Conservation (phyloP, 306 rosid genomes). For the Neltuma alba region DNA sequence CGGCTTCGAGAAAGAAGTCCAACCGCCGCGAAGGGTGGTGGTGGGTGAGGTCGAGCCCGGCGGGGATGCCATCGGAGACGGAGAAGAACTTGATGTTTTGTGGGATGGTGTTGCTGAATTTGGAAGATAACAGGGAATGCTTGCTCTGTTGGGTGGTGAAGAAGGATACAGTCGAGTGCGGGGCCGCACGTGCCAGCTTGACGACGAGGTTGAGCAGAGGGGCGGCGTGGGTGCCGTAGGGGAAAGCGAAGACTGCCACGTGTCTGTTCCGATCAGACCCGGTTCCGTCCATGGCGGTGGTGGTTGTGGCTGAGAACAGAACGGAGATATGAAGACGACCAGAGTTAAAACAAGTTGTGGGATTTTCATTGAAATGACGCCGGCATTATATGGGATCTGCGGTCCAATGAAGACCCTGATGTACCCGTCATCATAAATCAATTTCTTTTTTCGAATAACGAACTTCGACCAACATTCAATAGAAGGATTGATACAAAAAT, state of each 20-base stretch:
- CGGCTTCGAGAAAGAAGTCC: not conserved
- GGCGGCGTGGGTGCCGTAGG: slow-evolving; percentile 32
- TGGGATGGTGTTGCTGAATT: not conserved
- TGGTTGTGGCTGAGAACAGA: no score
- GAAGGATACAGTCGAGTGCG: slow-evolving; percentile 36
- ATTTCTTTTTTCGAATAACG: no score
- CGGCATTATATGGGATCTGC: no score
- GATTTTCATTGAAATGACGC: not conserved
- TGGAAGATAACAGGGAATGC: not conserved
- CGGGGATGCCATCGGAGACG: not conserved
- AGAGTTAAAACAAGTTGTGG: not conserved
- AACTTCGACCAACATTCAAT: no score
- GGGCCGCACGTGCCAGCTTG: slow-evolving; percentile 31
- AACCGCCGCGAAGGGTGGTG: not conserved
- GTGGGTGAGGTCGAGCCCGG: not conserved
- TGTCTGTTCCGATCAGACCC: not conserved
- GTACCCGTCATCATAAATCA: no score
- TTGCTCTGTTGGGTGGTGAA: not conserved
- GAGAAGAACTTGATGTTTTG: not conserved
- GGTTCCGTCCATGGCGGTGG: not conserved
- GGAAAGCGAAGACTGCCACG: slow-evolving; percentile 42
- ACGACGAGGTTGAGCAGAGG: slow-evolving; percentile 27
- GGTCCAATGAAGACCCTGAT: no score
- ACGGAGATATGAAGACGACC: not conserved
- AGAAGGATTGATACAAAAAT: no score